Base-by-base conservation (phyloP, 768 basidiomycete species). In the Podaxis pistillaris region DNA sequence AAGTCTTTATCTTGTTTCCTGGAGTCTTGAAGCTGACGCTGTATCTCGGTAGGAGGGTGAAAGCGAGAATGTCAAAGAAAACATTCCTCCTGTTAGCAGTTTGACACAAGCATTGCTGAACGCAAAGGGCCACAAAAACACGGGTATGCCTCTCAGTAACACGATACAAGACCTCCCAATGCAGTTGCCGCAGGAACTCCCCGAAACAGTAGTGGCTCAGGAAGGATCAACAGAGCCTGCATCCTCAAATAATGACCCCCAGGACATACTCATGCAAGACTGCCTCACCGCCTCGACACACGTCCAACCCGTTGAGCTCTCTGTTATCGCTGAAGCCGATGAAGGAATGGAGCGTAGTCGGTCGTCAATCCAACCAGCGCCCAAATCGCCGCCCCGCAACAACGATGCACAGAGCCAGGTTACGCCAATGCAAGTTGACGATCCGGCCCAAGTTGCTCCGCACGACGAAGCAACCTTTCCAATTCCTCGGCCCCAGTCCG, bases 261-360 rank as follows among this genome's bases (percentile, higher is more conserved):
- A 41, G 33, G 33, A 40, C 37, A 19, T 56, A 4, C 17, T 24
- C 6, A 51, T 50, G 24, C 30, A 37, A 26, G 64, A 17, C 15
- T 50, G 55, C 54, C 58, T 58, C 24, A 53, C 54, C 22, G 54
- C 68, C 19, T 40, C 64, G 26, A 65, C 62, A 46, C 30, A 54
- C 13, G 72, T 76, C 37, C 76, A 71, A 46, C 46, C 60, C 40
- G 80, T 79, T 47, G 83, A 86, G 56, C 72, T 92, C 38, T 91
- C 89, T 30, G 79, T 88, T 58, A 90, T 91, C 59, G 85, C 81
- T 0, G 90, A 91, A 73, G 89, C 84, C 57, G 90, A 92, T 53
- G 86, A 90, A 67, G 76, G 75, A 2, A 71, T 72, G 3, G 87
- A 90, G 59, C 71, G 72, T 12, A 79, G 70, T 63, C 69, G 68